Conservation (phyloP, 257 asterid species). For the Solanum neorickii region DNA sequence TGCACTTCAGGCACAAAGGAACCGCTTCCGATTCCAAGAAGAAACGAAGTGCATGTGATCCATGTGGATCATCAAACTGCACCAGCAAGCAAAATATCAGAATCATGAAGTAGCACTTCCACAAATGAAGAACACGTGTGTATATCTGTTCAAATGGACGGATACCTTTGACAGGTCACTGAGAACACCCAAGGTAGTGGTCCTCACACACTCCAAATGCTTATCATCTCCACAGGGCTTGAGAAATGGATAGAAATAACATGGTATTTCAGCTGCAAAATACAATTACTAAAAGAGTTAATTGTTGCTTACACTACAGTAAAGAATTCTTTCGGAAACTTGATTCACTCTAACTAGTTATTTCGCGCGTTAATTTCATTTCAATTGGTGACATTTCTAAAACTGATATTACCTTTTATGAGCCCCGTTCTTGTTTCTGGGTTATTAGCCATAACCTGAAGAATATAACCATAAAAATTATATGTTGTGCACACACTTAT, state of each 20-base stretch:
- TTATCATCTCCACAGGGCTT: too few species aligned
- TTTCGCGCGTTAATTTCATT: neutral
- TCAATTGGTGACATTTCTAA: neutral
- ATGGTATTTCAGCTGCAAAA: too few species aligned
- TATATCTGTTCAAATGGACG: too few species aligned
- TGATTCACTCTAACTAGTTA: neutral
- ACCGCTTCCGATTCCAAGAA: neutral
- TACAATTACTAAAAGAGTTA: too few species aligned
- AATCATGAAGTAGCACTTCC: neutral
- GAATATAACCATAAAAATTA: neutral
- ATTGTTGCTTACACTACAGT: too few species aligned
- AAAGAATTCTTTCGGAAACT: neutral
- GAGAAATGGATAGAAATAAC: too few species aligned
- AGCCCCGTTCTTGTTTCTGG: conserved; percentile 1
- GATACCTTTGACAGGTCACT: too few species aligned
- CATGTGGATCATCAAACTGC: conserved; percentile 1
- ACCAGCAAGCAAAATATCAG: neutral
- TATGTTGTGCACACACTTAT: too few species aligned
- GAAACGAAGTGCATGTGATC: neutral
- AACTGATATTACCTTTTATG: neutral
- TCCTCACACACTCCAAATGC: too few species aligned
- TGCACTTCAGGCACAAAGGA: conserved; percentile 3
- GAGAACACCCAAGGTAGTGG: too few species aligned
- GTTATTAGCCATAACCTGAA: neutral
- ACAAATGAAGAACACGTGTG: too few species aligned